These are phyloP conservation scores for Fusarium incarnatum DNA, from an alignment of 2,329 filamentous ascomycete species.

Conservation along the genomic window DNA sequence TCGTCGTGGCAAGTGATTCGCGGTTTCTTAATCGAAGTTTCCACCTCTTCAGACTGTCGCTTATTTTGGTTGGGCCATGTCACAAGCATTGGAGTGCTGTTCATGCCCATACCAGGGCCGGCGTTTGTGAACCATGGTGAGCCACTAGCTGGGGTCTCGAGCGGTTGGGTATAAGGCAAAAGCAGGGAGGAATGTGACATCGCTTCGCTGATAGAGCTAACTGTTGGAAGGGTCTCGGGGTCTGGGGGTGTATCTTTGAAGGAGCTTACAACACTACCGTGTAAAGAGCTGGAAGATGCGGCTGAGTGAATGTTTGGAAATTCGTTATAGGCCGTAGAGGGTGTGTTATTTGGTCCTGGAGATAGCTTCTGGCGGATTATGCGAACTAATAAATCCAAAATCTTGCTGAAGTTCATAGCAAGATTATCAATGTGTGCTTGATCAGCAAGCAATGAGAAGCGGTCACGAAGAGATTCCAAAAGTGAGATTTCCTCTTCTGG, in stretches of 20 bases:
- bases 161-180: conserved; percentile 36
- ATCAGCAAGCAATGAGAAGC: conserved; percentile 32
- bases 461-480: conserved; percentile 42
- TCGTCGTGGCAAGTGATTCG: conserved; percentile 40
- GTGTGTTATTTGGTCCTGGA: conserved; percentile 25
- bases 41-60: conserved; percentile 32
- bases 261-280: conserved; percentile 32
- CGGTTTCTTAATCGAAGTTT: conserved; percentile 35
- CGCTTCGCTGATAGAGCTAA: conserved; percentile 25
- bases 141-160: conserved; percentile 26
- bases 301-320: conserved; percentile 40
- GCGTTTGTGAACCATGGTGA: conserved; percentile 28
- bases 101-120: conserved; percentile 1
- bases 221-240: conserved; percentile 29
- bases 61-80: conserved; percentile 41
- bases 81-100: conserved; percentile 1
- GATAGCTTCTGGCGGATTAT: conserved; percentile 37
- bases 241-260: conserved; percentile 42
- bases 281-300: conserved; percentile 39
- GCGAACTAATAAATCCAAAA: conserved; percentile 28
- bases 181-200: conserved; percentile 32
- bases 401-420: conserved; percentile 36
- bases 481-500: conserved; percentile 45
- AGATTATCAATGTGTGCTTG: conserved; percentile 36
- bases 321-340: conserved; percentile 43